Percentiles rank a stretch among this genome's conserved stretches.
phyloP scores from a whole-genome alignment of 2,329 filamentous ascomycete species.

The Hypoxylon sp. region DNA sequence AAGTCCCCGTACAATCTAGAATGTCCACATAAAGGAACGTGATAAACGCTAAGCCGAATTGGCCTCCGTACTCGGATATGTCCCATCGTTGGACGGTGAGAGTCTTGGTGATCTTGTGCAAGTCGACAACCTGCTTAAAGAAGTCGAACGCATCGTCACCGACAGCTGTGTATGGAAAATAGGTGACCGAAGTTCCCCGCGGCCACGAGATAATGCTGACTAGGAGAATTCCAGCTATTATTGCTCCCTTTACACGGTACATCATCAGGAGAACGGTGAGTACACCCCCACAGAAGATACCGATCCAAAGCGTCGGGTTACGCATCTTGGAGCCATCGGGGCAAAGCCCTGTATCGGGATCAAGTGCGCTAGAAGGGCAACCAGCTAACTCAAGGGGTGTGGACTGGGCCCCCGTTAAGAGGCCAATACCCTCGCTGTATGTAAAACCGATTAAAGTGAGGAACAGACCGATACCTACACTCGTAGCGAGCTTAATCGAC shows the following conservation, averaged over 20 bases:
- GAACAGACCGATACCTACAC: slow-evolving; percentile 88
- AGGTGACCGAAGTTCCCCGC: slow-evolving; percentile 79
- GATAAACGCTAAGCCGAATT: slow-evolving; percentile 86
- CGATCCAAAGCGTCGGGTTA: slow-evolving; percentile 86
- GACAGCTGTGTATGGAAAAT: slow-evolving; percentile 79
- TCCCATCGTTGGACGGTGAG: slow-evolving; percentile 82
- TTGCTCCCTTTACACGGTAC: slow-evolving; percentile 88
- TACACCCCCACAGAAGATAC: slow-evolving; percentile 87
- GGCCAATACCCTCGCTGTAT: slow-evolving; percentile 85
- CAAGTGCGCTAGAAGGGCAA: slow-evolving; percentile 64
- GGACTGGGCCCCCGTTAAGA: slow-evolving; percentile 75
- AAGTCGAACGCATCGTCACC: slow-evolving; percentile 83
- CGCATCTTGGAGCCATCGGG: slow-evolving; percentile 79
- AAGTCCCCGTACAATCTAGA: slow-evolving; percentile 85
- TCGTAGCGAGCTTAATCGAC: slow-evolving; percentile 88
- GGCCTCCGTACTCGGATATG: slow-evolving; percentile 74
- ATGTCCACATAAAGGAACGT: slow-evolving; percentile 94
- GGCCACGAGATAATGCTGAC: slow-evolving; percentile 94
- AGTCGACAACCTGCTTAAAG: slow-evolving; percentile 88
- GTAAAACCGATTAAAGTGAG: slow-evolving; percentile 81
- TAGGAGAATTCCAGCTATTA: slow-evolving; percentile 84
- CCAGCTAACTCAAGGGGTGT: slow-evolving; percentile 83
- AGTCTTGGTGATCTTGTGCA: slow-evolving; percentile 79
- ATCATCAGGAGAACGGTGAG: slow-evolving; percentile 85
- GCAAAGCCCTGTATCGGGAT: slow-evolving; percentile 68